Evolutionary conservation across 371 early-diverging fungal species (phyloP).

Genomic region (Entomophthora muscae): DNA sequence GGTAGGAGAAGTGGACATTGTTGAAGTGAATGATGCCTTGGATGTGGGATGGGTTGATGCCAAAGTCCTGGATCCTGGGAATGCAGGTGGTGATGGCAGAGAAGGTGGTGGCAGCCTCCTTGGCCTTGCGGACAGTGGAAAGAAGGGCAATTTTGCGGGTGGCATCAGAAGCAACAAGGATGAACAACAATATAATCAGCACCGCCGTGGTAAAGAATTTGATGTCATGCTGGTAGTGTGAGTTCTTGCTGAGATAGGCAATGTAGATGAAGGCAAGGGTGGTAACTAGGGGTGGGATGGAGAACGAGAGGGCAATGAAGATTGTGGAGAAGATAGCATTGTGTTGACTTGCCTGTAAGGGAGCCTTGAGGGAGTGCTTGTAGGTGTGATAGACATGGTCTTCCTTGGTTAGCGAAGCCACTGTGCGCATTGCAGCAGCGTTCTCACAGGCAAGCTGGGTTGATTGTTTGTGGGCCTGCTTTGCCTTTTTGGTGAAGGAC

Average conservation of each 20-base stretch:
- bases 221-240: slow-evolving; percentile 10
- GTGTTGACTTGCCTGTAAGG: slow-evolving; percentile 31
- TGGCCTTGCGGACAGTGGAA: slow-evolving; percentile 26
- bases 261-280: slow-evolving; percentile 36
- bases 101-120: slow-evolving; percentile 53
- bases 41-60: slow-evolving; percentile 19
- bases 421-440: slow-evolving; percentile 62
- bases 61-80: slow-evolving; percentile 41
- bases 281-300: slow-evolving; percentile 33
- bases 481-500: slow-evolving; percentile 25
- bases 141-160: slow-evolving; percentile 7
- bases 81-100: slow-evolving; percentile 31
- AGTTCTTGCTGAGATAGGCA: slow-evolving; percentile 19
- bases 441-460: slow-evolving; percentile 56
- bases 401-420: too few relatives aligned
- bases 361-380: slow-evolving; percentile 27
- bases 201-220: slow-evolving; percentile 11
- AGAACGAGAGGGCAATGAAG: slow-evolving; percentile 39
- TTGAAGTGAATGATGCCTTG: slow-evolving; percentile 32
- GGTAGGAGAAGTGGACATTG: slow-evolving; percentile 61
- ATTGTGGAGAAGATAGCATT: slow-evolving; percentile 31
- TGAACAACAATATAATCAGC: slow-evolving; percentile 10
- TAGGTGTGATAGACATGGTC: slow-evolving; percentile 38
- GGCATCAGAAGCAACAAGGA: slow-evolving; percentile 7
- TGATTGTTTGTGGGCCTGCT: slow-evolving; percentile 41